Base-by-base conservation (phyloP, 2,329 filamentous ascomycete species). In the Clonostachys rhizophaga region DNA sequence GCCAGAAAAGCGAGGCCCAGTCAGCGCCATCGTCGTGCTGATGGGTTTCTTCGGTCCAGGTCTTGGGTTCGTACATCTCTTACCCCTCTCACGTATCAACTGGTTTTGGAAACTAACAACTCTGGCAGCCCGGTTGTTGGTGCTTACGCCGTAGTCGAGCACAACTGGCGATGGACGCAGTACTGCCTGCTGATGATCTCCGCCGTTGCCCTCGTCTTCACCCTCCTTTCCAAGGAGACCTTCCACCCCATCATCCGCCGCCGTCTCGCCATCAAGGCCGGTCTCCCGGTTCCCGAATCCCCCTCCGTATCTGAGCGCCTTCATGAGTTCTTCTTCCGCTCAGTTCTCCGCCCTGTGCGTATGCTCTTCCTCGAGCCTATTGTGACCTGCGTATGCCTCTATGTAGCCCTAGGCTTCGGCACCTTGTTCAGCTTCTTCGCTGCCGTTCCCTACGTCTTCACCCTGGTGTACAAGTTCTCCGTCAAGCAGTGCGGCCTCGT, bases 321-420 rank as follows among this genome's bases (percentile, higher is more conserved):
- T 24, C 54, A 52, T 16, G 16, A 51, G 2, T 74, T 77, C 48
- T 50, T 72, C 4, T 62, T 69, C 0, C 60, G 70, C 1, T 69
- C 72, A 2, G 58, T 79, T 2, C 49, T 77, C 14, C 67, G 78
- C 11, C 80, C 80, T 0, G 16, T 83, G 1, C 70, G 74, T 41
- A 82, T 87, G 70, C 67, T 86, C 8, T 57, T 82, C 39, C 74
- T 75, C 1, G 83, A 87, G 54, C 82, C 83, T 3, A 83, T 87
- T 36, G 75, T 85, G 3, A 73, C 75, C 11, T 79, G 83, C 47
- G 60, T 72, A 36, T 73, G 69, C 40, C 55, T 80, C 1, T 80
- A 79, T 52, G 66, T 73, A 0, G 63, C 75, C 0, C 72, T 70
- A 53, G 69, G 72, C 44, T 80, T 79, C 47, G 76, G 71, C 5